Evolutionary conservation across 2,329 filamentous ascomycete species (phyloP), one percentile per base, ranked within the genome.

Genomic region (Penicillium glabrum): DNA sequence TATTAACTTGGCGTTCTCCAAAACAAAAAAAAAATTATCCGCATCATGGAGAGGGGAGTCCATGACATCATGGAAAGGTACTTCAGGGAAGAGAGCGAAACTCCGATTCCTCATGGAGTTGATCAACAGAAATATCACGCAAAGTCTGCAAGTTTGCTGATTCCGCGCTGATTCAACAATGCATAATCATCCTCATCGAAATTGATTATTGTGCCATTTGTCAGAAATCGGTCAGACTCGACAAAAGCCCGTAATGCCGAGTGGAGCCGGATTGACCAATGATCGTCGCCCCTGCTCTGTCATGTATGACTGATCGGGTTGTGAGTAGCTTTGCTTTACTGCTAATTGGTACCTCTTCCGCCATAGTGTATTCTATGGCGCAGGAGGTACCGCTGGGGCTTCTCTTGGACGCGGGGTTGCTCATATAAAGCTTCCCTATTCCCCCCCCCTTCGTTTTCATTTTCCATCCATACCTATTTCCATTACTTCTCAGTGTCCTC

Each of bases 161-260:
- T 41, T 14, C 3, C 11, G 39, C 19, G 39, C 39, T 41, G 39
- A 41, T 41, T 41, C 39, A 41, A 41, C 19, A 21, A 41, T 23
- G 19, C 39, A 41, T 41, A 41, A 41, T 41, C 39, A 39, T 11
- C 8, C 7, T 19, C 10, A 10, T 41, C 11, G 19, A 33, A 16
- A 14, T 33, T 51, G 39, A 44, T 46, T 43, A 41, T 46, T 21
- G 14, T 44, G 39, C 10, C 21, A 53, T 73, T 73, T 73, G 70
- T 71, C 70, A 73, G 63, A 60, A 33, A 63, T 73, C 67, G 51
- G 69, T 73, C 65, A 73, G 69, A 70, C 61, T 66, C 55, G 47
- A 61, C 64, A 62, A 69, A 54, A 57, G 16, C 57, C 50, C 47
- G 31, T 54, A 57, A 44, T 57, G 21, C 55, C 55, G 54, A 11